phyloP scores from a whole-genome alignment of 257 asterid genomes.

The Solanum bukasovii region DNA sequence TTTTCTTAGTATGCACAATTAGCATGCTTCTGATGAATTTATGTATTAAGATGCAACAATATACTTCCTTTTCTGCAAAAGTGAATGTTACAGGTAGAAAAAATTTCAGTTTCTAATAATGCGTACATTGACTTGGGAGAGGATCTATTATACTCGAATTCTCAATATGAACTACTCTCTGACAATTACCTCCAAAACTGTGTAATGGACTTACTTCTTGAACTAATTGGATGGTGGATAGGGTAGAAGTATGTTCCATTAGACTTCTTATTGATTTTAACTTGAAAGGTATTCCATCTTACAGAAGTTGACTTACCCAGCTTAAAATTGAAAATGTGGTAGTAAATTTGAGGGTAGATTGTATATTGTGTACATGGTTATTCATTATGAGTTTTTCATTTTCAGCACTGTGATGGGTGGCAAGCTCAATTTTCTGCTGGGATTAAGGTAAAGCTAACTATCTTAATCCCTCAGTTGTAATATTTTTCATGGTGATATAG shows the following conservation, averaged over 20 bases:
- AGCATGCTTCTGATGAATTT: neutral
- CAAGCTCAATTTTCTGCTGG: slow-evolving; percentile 83
- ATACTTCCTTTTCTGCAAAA: neutral
- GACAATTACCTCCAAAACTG: neutral
- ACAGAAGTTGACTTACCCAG: neutral
- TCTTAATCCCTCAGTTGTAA: slow-evolving; percentile 1
- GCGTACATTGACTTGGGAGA: neutral
- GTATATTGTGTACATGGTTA: neutral
- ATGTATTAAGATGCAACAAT: neutral
- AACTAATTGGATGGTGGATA: neutral
- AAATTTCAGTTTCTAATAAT: neutral
- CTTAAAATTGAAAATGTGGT: neutral
- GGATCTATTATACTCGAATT: neutral
- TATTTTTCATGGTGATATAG: neutral
- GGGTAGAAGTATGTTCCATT: neutral
- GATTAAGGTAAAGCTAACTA: slow-evolving; percentile 47
- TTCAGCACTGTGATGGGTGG: slow-evolving; percentile 66
- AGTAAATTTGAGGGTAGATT: neutral
- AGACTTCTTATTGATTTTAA: neutral
- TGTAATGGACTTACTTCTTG: neutral
- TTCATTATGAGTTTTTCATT: slow-evolving; percentile 4
- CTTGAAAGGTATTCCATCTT: neutral
- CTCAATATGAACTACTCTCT: neutral
- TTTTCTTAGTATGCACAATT: neutral
- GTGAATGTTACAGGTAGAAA: neutral